These are phyloP conservation scores for Solanum phureja DNA, from an alignment of 257 asterid genomes.

Conservation along the genomic window DNA sequence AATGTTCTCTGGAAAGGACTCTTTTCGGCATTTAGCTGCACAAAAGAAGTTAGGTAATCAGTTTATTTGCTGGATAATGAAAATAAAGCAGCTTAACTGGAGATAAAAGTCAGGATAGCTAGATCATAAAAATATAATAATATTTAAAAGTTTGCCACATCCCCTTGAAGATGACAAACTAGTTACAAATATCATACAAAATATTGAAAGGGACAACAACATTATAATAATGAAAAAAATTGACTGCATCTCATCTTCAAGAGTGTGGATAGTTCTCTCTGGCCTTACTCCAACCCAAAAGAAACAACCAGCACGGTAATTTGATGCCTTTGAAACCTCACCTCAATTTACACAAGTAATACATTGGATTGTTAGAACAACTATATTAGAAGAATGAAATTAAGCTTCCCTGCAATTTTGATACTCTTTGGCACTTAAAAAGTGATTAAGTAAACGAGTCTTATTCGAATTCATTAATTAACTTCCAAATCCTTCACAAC, in stretches of 20 bases:
- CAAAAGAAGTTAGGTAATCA: slow-evolving; percentile 12
- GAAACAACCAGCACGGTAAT: background rate
- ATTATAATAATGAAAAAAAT: background rate
- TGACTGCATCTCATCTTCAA: background rate
- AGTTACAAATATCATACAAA: background rate
- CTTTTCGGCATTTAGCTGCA: slow-evolving; percentile 75
- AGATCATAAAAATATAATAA: background rate
- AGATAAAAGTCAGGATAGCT: background rate
- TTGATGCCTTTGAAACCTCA: background rate
- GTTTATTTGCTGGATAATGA: slow-evolving; percentile 6
- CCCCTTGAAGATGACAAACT: background rate
- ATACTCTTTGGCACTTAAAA: background rate
- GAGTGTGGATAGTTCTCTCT: background rate
- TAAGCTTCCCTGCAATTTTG: background rate
- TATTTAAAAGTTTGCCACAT: background rate
- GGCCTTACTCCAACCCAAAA: background rate
- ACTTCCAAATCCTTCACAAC: background rate
- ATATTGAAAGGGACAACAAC: background rate
- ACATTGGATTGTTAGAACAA: background rate
- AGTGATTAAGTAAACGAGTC: background rate
- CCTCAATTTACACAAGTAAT: background rate
- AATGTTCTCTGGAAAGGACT: slow-evolving; percentile 88
- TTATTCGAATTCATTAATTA: background rate
- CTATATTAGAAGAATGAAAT: background rate
- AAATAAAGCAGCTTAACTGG: background rate